Evolutionary conservation across 202 grass and related monocot genomes (phyloP), one percentile per base, ranked within the genome.

Genomic region (Miscanthus sacchariflorus): DNA sequence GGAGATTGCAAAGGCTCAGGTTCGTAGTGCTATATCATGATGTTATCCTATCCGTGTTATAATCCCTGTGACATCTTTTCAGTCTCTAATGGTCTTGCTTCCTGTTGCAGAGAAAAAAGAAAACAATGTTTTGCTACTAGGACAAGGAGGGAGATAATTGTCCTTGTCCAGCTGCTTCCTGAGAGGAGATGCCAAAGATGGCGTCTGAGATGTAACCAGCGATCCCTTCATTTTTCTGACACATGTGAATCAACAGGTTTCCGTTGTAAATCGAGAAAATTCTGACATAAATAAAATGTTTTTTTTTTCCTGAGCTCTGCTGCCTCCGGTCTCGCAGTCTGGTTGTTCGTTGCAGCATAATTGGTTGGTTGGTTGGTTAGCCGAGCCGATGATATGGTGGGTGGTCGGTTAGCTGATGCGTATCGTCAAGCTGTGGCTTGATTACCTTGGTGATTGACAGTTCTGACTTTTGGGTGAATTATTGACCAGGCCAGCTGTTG

Each of bases 1-100:
- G 84, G 94, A 94, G 82, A 63, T 93, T 36, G 94, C 94, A 28
- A 96, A 95, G 86, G 90, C 87, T 50, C 79, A 86, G 89, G 89
- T 91, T 81, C 30, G 70, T 88, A 43, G 50, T 35, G 5, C 18
- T 25, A 45, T 21, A 21, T 2, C 6, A 45, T 58, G 14, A 58
- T 63, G 6, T 2, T 15, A 19, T 67, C 25, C 13, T 0, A 30
- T 68, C 2, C 0, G 27, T 15, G 25, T 15, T 68, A 68, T 14
- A 14, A 70, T 50, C 17, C 1, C 50, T 12, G 4, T 58, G 3
- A 58, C 1, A 83, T 59, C 36, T 74, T 3, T 19, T 74, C 43
- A 25, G 3, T 63, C 49, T 70, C 36, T 87, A 59, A 84, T 65
- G 28, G 27, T 50, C 5, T n/a, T 19, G 8, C 21, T 80, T 79